Conservation (phyloP, 495 filamentous ascomycete species). For the Bombardia bombarda region DNA sequence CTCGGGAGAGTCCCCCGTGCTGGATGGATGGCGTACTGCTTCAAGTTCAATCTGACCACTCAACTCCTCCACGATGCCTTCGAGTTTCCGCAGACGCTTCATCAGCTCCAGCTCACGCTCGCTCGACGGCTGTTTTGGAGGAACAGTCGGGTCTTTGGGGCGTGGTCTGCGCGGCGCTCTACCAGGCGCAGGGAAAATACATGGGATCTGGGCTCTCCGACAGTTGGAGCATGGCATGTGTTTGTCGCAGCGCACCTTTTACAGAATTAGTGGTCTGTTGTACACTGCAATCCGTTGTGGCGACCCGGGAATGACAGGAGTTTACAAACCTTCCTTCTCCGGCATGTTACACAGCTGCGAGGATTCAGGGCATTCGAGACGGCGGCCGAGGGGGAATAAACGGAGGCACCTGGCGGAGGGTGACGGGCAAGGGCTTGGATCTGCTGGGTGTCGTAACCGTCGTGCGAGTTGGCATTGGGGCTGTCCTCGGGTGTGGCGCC, state of each 20-base stretch:
- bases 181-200: slow-evolving; percentile 76
- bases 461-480: slow-evolving; percentile 12
- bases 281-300: no score
- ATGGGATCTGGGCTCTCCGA: slow-evolving; percentile 66
- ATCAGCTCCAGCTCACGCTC: slow-evolving; percentile 66
- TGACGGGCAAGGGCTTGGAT: slow-evolving; percentile 53
- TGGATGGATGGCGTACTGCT: slow-evolving; percentile 29
- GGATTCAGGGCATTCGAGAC: slow-evolving; percentile 44
- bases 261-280: no score
- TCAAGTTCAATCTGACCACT: slow-evolving; percentile 48
- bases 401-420: slow-evolving; percentile 57
- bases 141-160: slow-evolving; percentile 47
- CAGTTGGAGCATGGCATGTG: slow-evolving; percentile 78
- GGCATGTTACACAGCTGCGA: slow-evolving; percentile 77
- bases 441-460: slow-evolving; percentile 51
- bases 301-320: background rate
- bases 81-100: slow-evolving; percentile 67
- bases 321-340: slow-evolving; percentile 63
- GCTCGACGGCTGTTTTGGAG: slow-evolving; percentile 40
- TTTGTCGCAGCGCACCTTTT: slow-evolving; percentile 71
- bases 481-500: slow-evolving; percentile 6
- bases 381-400: slow-evolving; percentile 33
- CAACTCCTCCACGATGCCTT: slow-evolving; percentile 64
- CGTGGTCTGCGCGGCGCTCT: slow-evolving; percentile 66
- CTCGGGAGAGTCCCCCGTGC: slow-evolving; percentile 33